A percentile compares a stretch with the other conserved stretches of the same genome.
phyloP scores from a whole-genome alignment of 139 green algal species.

The Diplosphaera chodatii region DNA sequence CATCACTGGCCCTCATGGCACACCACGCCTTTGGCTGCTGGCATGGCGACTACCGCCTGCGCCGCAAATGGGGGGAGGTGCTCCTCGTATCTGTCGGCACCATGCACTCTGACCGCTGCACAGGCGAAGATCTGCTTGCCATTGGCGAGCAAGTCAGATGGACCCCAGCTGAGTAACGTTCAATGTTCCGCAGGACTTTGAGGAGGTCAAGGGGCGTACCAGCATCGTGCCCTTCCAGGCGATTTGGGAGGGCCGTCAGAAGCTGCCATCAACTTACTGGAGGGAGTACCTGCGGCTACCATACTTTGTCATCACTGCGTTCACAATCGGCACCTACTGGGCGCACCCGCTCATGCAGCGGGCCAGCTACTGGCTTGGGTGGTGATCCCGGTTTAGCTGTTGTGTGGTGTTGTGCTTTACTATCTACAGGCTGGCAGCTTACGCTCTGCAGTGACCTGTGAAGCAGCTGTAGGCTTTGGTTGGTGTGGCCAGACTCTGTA shows the following conservation, averaged over 20 bases:
- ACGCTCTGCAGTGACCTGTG: too few species aligned
- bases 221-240: constrained; percentile 84
- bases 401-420: too few species aligned
- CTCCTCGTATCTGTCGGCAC: too few species aligned
- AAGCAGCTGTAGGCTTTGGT: too few species aligned
- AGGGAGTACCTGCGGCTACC: constrained; percentile 87
- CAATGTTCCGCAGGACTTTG: constrained; percentile 60
- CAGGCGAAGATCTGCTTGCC: too few species aligned
- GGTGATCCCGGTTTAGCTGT: constrained; percentile 41
- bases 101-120: too few species aligned
- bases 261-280: constrained; percentile 88
- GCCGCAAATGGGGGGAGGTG: constrained; percentile 76
- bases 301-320: constrained; percentile 68
- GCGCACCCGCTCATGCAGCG: constrained; percentile 88
- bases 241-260: constrained; percentile 83
- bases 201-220: constrained; percentile 77
- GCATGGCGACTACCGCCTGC: constrained; percentile 87
- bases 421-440: too few species aligned
- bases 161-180: not conserved
- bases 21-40: constrained; percentile 94
- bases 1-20: constrained; percentile 73
- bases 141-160: too few species aligned
- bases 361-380: constrained; percentile 72
- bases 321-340: constrained; percentile 87
- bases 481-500: too few species aligned